These are phyloP conservation scores for Cystobasidium pallidum DNA, from an alignment of 1,284 basidiomycete species.

Conservation along the genomic window DNA sequence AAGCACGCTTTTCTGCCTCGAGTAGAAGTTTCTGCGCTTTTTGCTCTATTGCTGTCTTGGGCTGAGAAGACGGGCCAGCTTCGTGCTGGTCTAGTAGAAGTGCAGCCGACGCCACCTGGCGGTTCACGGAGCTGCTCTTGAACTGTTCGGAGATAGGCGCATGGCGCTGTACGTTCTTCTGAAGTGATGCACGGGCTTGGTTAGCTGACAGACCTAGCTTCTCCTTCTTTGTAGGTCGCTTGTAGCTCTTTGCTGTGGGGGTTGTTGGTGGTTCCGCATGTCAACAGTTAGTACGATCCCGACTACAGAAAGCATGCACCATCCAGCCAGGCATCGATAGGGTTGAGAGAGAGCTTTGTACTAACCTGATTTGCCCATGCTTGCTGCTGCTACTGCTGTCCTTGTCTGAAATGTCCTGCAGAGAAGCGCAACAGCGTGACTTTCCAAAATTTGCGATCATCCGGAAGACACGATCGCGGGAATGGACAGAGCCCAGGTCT, in stretches of 20 bases:
- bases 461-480: not conserved
- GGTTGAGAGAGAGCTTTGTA: not conserved
- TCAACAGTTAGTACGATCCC: not conserved
- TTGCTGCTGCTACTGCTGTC: conserved; percentile 9
- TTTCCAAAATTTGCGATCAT: conserved; percentile 23
- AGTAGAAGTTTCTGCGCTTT: conserved; percentile 36
- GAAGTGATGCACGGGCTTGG: conserved; percentile 8
- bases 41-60: conserved; percentile 17
- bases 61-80: not conserved
- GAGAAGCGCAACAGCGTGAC: conserved; percentile 2
- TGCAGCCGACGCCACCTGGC: conserved; percentile 16
- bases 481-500: not conserved
- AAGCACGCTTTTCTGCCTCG: conserved; percentile 41
- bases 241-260: conserved; percentile 39
- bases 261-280: not conserved
- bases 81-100: conserved; percentile 5
- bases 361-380: conserved; percentile 43
- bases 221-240: conserved; percentile 41
- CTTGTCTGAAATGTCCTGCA: too few relatives aligned
- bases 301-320: too few relatives aligned
- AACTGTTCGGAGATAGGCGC: conserved; percentile 41
- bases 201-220: conserved; percentile 33
- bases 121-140: not conserved
- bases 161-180: conserved; percentile 33
- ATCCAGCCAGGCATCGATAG: not conserved